Percentiles rank a stretch among this genome's conserved stretches.
phyloP scores from a whole-genome alignment of 805 yeast genomes.

The Peterozyma toletana region DNA sequence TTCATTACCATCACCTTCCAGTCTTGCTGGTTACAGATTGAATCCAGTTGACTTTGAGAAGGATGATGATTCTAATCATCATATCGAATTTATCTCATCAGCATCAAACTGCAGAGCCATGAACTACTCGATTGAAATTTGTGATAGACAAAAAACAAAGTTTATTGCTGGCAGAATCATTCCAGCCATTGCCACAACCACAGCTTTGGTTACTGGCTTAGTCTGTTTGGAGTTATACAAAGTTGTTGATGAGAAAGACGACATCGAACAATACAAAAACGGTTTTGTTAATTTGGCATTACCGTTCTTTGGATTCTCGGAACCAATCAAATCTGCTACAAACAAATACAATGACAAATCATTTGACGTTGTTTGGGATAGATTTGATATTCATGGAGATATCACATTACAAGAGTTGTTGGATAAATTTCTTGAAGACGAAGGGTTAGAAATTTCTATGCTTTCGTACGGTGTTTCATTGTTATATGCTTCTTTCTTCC shows the following conservation, averaged over 20 bases:
- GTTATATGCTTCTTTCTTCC: slow-evolving; percentile 88
- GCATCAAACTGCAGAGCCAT: slow-evolving; percentile 95
- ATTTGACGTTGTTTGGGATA: slow-evolving; percentile 91
- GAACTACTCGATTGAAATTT: slow-evolving; percentile 83
- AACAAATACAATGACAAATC: slow-evolving; percentile 71
- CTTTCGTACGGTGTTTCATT: slow-evolving; percentile 84
- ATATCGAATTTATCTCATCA: slow-evolving; percentile 91
- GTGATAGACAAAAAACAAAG: slow-evolving; percentile 85
- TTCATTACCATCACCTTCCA: slow-evolving; percentile 80
- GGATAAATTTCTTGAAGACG: slow-evolving; percentile 69
- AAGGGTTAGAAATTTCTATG: slow-evolving; percentile 87
- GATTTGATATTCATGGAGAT: slow-evolving; percentile 78
- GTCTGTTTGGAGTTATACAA: slow-evolving; percentile 89
- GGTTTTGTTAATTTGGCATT: slow-evolving; percentile 89
- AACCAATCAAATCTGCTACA: slow-evolving; percentile 83
- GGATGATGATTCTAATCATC: slow-evolving; percentile 96
- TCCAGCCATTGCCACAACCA: slow-evolving; percentile 98
- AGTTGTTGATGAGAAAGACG: slow-evolving; percentile 68
- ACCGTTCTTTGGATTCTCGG: slow-evolving; percentile 95
- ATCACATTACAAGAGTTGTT: slow-evolving; percentile 68
- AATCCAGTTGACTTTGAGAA: slow-evolving; percentile 93
- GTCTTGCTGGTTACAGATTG: slow-evolving; percentile 82
- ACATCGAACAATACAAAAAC: slow-evolving; percentile 82
- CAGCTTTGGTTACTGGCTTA: slow-evolving; percentile 95
- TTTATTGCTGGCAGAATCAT: slow-evolving; percentile 97